phyloP scores from a whole-genome alignment of 139 green algal genomes.

The Asterochloris erici region DNA sequence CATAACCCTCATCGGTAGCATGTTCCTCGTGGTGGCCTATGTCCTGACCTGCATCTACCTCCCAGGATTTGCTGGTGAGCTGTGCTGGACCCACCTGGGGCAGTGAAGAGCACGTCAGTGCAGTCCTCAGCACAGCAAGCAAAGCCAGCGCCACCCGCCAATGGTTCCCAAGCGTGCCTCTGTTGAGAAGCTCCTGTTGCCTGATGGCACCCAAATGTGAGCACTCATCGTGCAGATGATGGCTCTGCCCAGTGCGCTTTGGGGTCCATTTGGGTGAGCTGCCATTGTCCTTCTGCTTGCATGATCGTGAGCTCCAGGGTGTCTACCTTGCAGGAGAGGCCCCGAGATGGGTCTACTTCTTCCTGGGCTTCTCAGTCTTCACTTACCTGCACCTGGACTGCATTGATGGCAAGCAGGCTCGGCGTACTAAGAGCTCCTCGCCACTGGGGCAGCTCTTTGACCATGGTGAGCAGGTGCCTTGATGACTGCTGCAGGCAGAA shows the following conservation, averaged over 20 bases:
- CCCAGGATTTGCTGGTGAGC: constrained; percentile 59
- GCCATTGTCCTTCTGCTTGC: not conserved
- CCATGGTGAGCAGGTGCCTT: constrained; percentile 54
- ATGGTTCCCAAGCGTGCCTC: not conserved
- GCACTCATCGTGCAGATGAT: no score
- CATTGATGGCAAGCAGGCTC: constrained; percentile 94
- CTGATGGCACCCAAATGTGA: not conserved
- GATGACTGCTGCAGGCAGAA: no score
- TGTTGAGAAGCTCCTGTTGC: not conserved
- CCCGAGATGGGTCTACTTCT: constrained; percentile 64
- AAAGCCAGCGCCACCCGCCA: not conserved
- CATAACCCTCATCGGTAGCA: constrained; percentile 80
- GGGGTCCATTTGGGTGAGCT: not conserved
- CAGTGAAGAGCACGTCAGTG: no score
- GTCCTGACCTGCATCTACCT: constrained; percentile 44
- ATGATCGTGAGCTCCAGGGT: not conserved
- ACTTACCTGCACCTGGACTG: constrained; percentile 87
- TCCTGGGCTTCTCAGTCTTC: constrained; percentile 33
- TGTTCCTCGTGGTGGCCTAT: constrained; percentile 61
- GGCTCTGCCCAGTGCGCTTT: no score
- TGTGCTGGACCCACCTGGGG: not conserved
- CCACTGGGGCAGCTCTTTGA: constrained; percentile 97
- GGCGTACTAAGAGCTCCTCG: constrained; percentile 79
- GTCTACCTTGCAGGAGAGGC: constrained; percentile 26
- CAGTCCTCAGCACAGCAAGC: not conserved